Evolutionary conservation across 2,329 filamentous ascomycete species (phyloP).

Genomic region (Pseudogymnoascus sp.): DNA sequence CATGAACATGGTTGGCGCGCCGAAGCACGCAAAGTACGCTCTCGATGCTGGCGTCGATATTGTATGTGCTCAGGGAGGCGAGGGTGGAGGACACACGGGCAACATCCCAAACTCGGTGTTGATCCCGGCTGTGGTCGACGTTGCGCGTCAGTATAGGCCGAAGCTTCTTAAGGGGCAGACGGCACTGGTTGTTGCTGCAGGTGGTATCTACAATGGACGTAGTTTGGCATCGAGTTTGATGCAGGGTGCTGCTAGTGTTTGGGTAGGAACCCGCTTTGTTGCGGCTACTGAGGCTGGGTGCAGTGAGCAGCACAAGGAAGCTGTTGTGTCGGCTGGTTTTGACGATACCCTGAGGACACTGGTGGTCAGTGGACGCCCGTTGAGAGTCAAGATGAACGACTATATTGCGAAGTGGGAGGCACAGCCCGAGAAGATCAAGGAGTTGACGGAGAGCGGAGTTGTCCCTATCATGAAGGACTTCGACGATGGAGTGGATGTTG

Average conservation of each 20-base stretch:
- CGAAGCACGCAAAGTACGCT: constrained; percentile 84
- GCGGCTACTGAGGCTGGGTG: constrained; percentile 74
- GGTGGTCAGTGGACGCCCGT: constrained; percentile 70
- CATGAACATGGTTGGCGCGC: constrained; percentile 97
- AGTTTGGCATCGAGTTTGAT: constrained; percentile 74
- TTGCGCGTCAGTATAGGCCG: constrained; percentile 64
- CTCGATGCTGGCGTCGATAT: constrained; percentile 81
- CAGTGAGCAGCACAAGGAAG: constrained; percentile 72
- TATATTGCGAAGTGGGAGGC: constrained; percentile 78
- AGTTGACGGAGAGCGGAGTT: constrained; percentile 66
- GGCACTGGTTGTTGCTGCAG: constrained; percentile 79
- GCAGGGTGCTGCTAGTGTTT: constrained; percentile 81
- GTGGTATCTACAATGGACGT: constrained; percentile 76
- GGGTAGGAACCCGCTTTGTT: constrained; percentile 92
- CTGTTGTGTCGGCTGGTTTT: constrained; percentile 70
- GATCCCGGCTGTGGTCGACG: constrained; percentile 78
- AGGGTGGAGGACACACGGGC: constrained; percentile 89
- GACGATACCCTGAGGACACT: constrained; percentile 76
- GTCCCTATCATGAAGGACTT: constrained; percentile 78
- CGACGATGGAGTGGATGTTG: constrained; percentile 72
- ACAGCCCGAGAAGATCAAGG: constrained; percentile 63
- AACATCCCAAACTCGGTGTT: constrained; percentile 80
- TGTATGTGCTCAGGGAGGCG: constrained; percentile 84
- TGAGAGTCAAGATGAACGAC: constrained; percentile 73
- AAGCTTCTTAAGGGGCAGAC: constrained; percentile 58